Base-by-base conservation (phyloP, 2,329 filamentous ascomycete species). In the Tolypocladium inflatum region DNA sequence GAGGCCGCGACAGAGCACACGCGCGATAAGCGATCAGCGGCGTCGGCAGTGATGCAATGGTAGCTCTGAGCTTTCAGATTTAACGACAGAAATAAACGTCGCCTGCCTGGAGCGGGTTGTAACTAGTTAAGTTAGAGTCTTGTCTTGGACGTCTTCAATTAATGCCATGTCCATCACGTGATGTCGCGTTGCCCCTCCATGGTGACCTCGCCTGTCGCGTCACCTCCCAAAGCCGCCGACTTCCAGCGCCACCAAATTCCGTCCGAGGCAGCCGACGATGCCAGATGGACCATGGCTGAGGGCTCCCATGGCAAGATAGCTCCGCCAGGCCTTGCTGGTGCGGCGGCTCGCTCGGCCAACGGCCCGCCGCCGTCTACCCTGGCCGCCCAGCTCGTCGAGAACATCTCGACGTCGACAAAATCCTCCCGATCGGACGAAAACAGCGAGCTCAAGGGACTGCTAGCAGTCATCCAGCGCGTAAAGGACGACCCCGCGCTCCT, bases 361-460 rank as follows among this genome's bases (percentile, higher is more conserved):
- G 66, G 63, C 11, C 75, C 77, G 52, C 84, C 85, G 43, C 88
- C 91, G 15, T 96, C 92, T 19, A 95, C 91, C 11, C 80, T 96
- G 66, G 91, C 92, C 56, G 90, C 90, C 15, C 90, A 95, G 71
- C 85, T 97, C 58, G 90, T 94, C 62, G 87, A 90, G 69, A 90
- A 90, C 69, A 85, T 91, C 61, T 84, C 88, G 50, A 82, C 87
- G 26, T 82, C 83, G 55, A 79, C 81, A 55, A 81, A 79, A 61
- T 83, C 81, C 51, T 80, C 82, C 56, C 80, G 82, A 65, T 82
- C 82, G 56, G 81, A 87, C 65, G 85, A 88, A 65, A 86, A 84
- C 59, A 84, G 86, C 64, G 88, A 90, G 55, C 87, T 97, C 62
- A 86, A 88, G 61, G 84, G 86, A 56, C 80, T 97, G 3, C 80